Percentiles rank a stretch among this genome's conserved stretches.
Conservation (phyloP, 495 filamentous ascomycete species). For the Daldinia concentrica region DNA sequence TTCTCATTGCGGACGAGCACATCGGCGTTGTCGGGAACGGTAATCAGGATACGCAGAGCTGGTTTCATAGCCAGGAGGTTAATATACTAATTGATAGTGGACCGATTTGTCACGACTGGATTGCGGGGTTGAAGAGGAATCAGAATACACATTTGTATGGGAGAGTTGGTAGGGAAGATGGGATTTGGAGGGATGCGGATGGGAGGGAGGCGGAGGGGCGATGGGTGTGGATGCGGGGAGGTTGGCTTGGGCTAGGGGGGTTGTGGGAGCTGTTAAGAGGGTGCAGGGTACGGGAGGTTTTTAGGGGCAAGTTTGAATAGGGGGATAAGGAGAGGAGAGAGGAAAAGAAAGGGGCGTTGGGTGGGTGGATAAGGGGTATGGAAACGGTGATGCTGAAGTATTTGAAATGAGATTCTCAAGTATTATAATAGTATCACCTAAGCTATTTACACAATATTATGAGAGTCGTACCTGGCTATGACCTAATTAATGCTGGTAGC, state of each 20-base stretch:
- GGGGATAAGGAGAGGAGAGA: neutral
- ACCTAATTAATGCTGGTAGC: too few relatives aligned
- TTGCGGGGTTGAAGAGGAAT: slow-evolving; percentile 68
- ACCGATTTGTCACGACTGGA: slow-evolving; percentile 68
- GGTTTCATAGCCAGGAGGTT: slow-evolving; percentile 79
- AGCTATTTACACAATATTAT: too few relatives aligned
- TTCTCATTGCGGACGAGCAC: slow-evolving; percentile 75
- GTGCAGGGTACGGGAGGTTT: slow-evolving; percentile 70
- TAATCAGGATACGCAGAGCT: slow-evolving; percentile 84
- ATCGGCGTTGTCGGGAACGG: slow-evolving; percentile 78
- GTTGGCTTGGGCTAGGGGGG: slow-evolving; percentile 70
- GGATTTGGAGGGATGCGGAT: slow-evolving; percentile 66
- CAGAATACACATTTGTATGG: slow-evolving; percentile 77
- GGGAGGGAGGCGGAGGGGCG: slow-evolving; percentile 65
- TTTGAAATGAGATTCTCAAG: neutral
- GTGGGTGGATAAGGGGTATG: neutral
- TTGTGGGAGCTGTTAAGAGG: slow-evolving; percentile 68
- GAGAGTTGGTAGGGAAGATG: slow-evolving; percentile 62
- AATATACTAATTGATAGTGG: slow-evolving; percentile 76
- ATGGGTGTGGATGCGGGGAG: slow-evolving; percentile 67
- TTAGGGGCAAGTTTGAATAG: slow-evolving; percentile 29
- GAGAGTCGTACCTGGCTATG: too few relatives aligned
- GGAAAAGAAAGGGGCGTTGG: neutral
- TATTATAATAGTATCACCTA: too few relatives aligned
- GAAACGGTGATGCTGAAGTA: neutral